phyloP scores from a whole-genome alignment of 805 yeast species.

The Yarrowia sp. region DNA sequence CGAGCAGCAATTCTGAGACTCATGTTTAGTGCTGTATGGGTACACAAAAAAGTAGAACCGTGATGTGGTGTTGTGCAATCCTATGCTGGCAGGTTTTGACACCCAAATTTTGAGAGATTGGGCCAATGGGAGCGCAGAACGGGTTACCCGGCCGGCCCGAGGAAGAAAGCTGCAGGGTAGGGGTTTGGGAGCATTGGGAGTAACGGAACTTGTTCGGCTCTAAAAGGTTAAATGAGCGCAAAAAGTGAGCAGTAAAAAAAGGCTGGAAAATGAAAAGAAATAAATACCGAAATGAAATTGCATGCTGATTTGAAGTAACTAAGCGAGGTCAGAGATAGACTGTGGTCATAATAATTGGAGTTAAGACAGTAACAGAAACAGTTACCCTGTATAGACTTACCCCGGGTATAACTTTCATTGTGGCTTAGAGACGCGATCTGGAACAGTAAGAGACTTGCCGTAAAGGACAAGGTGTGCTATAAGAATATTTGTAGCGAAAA shows the following conservation, averaged over 20 bases:
- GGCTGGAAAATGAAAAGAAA: not conserved
- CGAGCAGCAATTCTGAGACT: conserved; percentile 28
- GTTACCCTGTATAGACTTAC: too few species aligned
- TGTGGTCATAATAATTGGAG: too few species aligned
- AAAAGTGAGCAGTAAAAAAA: not conserved
- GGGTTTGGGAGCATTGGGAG: not conserved
- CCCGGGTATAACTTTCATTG: too few species aligned
- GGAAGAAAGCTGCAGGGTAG: not conserved
- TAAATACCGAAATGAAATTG: too few species aligned
- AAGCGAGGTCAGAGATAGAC: too few species aligned
- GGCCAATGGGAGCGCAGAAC: conserved; percentile 26
- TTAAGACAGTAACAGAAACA: too few species aligned
- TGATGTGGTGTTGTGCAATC: conserved; percentile 27
- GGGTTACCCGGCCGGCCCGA: conserved; percentile 23
- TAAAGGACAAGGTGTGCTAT: too few species aligned
- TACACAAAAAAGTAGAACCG: conserved; percentile 26
- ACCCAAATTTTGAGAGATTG: conserved; percentile 23
- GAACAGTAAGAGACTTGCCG: too few species aligned
- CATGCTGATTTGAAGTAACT: too few species aligned
- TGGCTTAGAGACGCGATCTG: too few species aligned
- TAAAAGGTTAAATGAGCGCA: not conserved
- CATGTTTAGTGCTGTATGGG: conserved; percentile 27
- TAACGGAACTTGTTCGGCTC: not conserved
- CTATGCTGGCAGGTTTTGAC: conserved; percentile 26
- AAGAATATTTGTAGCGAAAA: too few species aligned